Evolutionary conservation across 208 protist species (phyloP).

Genomic region (Crithidia thermophila): DNA sequence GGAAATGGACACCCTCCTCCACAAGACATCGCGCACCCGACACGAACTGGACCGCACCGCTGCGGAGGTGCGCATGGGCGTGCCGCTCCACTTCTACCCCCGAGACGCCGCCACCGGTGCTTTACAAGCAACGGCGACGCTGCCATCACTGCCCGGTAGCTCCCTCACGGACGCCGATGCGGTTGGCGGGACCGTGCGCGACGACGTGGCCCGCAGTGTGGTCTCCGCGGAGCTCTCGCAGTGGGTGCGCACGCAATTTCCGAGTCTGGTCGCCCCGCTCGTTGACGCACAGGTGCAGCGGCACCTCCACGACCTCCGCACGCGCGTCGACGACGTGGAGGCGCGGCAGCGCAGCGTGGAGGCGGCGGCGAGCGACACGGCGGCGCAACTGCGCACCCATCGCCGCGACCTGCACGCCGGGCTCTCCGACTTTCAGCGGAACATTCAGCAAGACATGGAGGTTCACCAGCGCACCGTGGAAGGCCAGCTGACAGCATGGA

Average conservation of each 20-base stretch:
- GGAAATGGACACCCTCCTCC: constrained; percentile 76
- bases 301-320: constrained; percentile 25
- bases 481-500: constrained; percentile 22
- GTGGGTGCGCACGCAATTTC: constrained; percentile 31
- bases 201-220: constrained; percentile 19
- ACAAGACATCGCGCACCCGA: constrained; percentile 49
- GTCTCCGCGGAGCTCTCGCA: constrained; percentile 33
- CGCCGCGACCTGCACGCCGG: constrained; percentile 23
- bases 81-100: constrained; percentile 16
- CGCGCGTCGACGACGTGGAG: constrained; percentile 24
- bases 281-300: constrained; percentile 42
- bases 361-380: constrained; percentile 20
- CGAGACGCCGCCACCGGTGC: background rate
- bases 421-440: constrained; percentile 21
- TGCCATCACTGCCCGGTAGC: background rate
- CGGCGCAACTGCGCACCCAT: constrained; percentile 26
- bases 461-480: constrained; percentile 21
- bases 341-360: constrained; percentile 19
- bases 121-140: background rate
- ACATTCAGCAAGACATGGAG: constrained; percentile 21
- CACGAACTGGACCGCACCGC: constrained; percentile 34
- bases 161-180: background rate
- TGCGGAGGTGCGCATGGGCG: constrained; percentile 18
- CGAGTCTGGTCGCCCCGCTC: constrained; percentile 23
- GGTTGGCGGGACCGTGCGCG: background rate